Percentiles rank a stretch among this genome's conserved stretches.
Conservation (phyloP, 2,329 filamentous ascomycete genomes). For the Alternaria novae-zelandiae region DNA sequence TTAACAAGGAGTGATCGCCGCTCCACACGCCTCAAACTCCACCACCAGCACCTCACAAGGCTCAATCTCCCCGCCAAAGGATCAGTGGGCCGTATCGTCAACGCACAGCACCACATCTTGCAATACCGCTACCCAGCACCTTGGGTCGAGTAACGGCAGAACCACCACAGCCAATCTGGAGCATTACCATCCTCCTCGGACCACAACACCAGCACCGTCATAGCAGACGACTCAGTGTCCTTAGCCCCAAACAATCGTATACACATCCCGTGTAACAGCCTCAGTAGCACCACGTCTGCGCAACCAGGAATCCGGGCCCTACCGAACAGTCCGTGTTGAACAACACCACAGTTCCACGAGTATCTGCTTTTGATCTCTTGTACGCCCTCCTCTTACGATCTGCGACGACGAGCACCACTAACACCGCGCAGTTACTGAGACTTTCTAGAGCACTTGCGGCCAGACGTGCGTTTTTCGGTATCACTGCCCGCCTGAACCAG, state of each 20-base stretch:
- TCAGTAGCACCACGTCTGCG: conserved; percentile 55
- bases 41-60: conserved; percentile 36
- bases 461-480: conserved; percentile 52
- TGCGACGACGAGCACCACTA: conserved; percentile 48
- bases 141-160: conserved; percentile 31
- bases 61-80: conserved; percentile 19
- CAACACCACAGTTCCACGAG: conserved; percentile 45
- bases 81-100: conserved; percentile 31
- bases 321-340: conserved; percentile 46
- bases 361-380: conserved; percentile 47
- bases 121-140: conserved; percentile 33
- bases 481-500: conserved; percentile 45
- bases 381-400: conserved; percentile 49
- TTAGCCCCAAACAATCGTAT: conserved; percentile 42
- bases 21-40: conserved; percentile 48
- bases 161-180: conserved; percentile 33
- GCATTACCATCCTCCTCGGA: conserved; percentile 26
- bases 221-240: conserved; percentile 34
- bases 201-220: conserved; percentile 38
- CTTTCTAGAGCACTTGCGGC: conserved; percentile 53
- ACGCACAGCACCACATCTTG: conserved; percentile 46
- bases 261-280: conserved; percentile 48
- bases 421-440: conserved; percentile 48
- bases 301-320: conserved; percentile 55
- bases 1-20: conserved; percentile 59